A percentile compares a stretch with the other conserved stretches of the same genome.
Conservation (phyloP, 306 rosid genomes). For the Cotoneaster glaucophyllus region DNA sequence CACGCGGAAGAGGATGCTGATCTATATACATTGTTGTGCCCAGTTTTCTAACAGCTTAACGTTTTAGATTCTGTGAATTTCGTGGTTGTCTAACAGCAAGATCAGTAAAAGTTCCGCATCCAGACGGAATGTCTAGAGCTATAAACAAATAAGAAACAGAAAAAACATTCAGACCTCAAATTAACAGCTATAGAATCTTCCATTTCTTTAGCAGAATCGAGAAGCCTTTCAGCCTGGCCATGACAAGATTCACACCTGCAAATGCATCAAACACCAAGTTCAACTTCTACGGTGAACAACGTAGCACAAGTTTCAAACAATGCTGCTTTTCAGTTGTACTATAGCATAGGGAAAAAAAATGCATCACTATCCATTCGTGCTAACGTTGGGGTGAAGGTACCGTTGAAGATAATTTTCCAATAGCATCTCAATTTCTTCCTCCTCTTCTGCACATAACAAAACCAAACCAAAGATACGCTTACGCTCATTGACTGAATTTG, state of each 20-base stretch:
- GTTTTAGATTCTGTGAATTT: neutral
- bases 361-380: neutral
- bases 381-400: conserved; percentile 18
- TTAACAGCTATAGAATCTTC: conserved; percentile 96
- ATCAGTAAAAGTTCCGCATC: neutral
- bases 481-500: neutral
- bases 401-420: conserved; percentile 98
- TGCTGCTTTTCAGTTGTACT: neutral
- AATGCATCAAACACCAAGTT: conserved; percentile 19
- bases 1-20: neutral
- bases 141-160: neutral
- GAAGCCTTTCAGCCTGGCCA: conserved; percentile 98
- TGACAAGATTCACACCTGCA: conserved; percentile 96
- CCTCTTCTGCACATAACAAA: conserved; percentile 68
- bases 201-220: conserved; percentile 98
- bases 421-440: conserved; percentile 99
- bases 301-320: neutral
- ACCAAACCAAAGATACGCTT: conserved; percentile 19
- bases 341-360: neutral
- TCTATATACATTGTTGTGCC: neutral
- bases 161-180: conserved; percentile 63
- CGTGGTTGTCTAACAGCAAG: neutral
- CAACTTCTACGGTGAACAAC: conserved; percentile 16
- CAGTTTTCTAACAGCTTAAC: neutral
- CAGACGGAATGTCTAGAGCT: neutral